A percentile compares a stretch with the other conserved stretches of the same genome.
phyloP scores from a whole-genome alignment of 2,329 filamentous ascomycete species.

The Fusarium sulawesiense region DNA sequence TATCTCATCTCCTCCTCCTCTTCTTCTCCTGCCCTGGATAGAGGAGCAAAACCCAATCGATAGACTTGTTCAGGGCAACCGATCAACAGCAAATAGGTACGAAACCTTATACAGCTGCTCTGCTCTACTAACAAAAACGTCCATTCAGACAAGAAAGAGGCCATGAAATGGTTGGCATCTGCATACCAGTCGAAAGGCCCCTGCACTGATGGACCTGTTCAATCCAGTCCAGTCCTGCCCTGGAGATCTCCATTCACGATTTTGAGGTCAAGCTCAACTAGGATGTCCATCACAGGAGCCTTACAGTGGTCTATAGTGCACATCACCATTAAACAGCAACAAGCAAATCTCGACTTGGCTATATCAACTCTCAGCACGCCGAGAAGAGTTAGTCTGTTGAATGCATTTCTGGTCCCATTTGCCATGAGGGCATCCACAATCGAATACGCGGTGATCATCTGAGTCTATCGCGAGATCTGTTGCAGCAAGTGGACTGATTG shows the following conservation, averaged over 20 bases:
- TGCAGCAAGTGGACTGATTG: slow-evolving; percentile 21
- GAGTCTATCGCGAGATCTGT: slow-evolving; percentile 24
- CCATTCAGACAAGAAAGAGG: background rate
- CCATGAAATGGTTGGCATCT: slow-evolving; percentile 26
- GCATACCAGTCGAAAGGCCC: slow-evolving; percentile 22
- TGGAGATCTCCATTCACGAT: slow-evolving; percentile 24
- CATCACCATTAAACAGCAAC: background rate
- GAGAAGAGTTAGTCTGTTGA: slow-evolving; percentile 2
- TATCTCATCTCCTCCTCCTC: background rate
- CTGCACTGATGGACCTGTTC: slow-evolving; percentile 10
- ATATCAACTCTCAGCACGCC: background rate
- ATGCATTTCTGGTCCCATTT: background rate
- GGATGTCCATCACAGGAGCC: slow-evolving; percentile 17
- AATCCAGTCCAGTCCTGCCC: background rate
- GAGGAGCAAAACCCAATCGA: slow-evolving; percentile 13
- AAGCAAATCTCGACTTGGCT: slow-evolving; percentile 3
- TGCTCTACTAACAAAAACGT: slow-evolving; percentile 1
- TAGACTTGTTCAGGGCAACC: slow-evolving; percentile 6
- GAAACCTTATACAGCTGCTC: background rate
- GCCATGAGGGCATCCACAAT: slow-evolving; percentile 25
- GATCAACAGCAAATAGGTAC: background rate
- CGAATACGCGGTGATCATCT: slow-evolving; percentile 21
- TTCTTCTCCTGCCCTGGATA: slow-evolving; percentile 2
- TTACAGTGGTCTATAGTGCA: background rate
- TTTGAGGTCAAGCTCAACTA: slow-evolving; percentile 10